Base-by-base conservation (phyloP, 2,329 filamentous ascomycete genomes). In the Ophiosphaerella korrae region DNA sequence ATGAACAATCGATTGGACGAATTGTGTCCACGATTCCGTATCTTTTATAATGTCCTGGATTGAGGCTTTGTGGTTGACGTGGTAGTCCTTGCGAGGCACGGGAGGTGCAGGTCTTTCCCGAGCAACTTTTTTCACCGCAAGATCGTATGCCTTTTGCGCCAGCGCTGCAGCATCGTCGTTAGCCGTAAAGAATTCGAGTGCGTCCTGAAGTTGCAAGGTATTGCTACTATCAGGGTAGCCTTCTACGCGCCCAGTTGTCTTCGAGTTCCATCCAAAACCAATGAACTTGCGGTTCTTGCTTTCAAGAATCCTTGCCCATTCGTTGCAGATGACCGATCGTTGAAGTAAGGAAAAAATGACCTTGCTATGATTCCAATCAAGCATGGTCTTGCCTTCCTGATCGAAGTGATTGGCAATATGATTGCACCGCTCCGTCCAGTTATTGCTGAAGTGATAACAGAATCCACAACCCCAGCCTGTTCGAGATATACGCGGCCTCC, bases 391-490 rank as follows among this genome's bases (percentile, higher is more conserved):
- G 8, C 55, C 50, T 4, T 63, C 55, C 7, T 58, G 57, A 60
- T 87, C 85, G 61, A 87, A 87, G 60, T 88, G 85, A 3, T 78
- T 74, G n/a, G 83, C 84, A 18, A 88, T 81, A 54, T 88, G 85
- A 62, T 87, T 83, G 52, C 87, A 84, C 63, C 87, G 82, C 39
- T 84, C 82, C 57, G 84, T 82, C 54, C 84, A 82, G 26, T 82
- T 81, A 9, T 78, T 78, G 48, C 85, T 82, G 50, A 87, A 80
- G 7, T 83, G 84, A 5, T 80, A 82, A 60, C 85, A 88, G 67
- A 88, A 87, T 7, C 85, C 85, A 52, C 85, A 88, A 1, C 84
- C 85, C 82, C 85, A 88, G 34, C 84, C 83, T 64, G 82, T 85
- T 50, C 83, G 78, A 5, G 49, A 33, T 21, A 35, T 52, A 0